These are phyloP conservation scores for Orbilia quercus DNA, from an alignment of 2,329 filamentous ascomycete species.

Conservation along the genomic window DNA sequence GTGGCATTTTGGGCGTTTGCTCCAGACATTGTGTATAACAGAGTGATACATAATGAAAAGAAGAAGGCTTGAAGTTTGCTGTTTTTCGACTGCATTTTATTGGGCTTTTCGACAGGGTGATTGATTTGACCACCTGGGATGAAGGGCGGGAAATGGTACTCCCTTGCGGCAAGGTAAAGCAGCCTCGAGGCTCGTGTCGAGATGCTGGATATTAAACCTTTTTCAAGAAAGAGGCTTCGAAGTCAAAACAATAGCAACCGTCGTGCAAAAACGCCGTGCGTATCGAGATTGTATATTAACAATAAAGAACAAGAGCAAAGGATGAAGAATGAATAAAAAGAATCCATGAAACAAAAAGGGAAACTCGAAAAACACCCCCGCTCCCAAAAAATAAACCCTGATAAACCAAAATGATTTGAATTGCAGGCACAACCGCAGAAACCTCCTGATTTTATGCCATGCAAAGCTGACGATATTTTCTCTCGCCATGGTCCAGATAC, in stretches of 20 bases:
- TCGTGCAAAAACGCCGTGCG: no score
- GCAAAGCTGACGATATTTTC: conserved; percentile 1
- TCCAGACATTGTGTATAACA: conserved; percentile 2
- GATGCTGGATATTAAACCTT: not conserved
- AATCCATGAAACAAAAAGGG: not conserved
- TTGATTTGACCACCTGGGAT: no score
- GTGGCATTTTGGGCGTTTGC: conserved; percentile 2
- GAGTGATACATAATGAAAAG: not conserved
- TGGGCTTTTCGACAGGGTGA: not conserved
- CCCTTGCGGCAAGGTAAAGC: not conserved
- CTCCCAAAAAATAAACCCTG: not conserved
- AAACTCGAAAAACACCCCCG: not conserved
- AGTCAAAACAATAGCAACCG: not conserved
- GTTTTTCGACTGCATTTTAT: not conserved
- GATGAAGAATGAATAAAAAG: not conserved
- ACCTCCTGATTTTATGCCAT: conserved; percentile 8
- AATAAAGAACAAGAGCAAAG: not conserved
- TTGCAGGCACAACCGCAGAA: not conserved
- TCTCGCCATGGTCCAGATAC: no score
- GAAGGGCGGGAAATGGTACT: not conserved
- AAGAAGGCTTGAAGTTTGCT: conserved; percentile 1
- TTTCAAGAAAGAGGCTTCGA: not conserved
- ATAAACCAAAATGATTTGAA: not conserved
- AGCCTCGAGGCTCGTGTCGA: not conserved
- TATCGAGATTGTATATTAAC: no score